Percentiles rank a stretch among this genome's conserved stretches.
Conservation (phyloP, 2,329 filamentous ascomycete species). For the Ophiocordyceps unilateralis region DNA sequence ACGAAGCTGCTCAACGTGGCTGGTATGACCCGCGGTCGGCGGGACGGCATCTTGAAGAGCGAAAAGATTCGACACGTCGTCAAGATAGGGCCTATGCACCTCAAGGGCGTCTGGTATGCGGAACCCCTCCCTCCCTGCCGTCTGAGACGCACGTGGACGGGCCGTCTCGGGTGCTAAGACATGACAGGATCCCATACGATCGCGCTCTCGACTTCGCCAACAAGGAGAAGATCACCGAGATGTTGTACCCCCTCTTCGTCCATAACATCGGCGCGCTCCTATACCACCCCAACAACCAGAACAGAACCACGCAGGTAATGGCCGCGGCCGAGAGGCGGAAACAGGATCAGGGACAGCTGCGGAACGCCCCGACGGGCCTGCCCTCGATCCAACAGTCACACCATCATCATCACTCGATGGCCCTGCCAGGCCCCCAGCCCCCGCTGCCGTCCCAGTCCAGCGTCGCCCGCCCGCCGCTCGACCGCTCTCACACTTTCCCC, state of each 20-base stretch:
- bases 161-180: constrained; percentile 9
- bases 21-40: constrained; percentile 88
- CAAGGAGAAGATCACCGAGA: constrained; percentile 97
- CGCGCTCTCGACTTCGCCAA: constrained; percentile 97
- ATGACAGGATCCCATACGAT: constrained; percentile 81
- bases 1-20: constrained; percentile 95
- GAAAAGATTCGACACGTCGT: constrained; percentile 95
- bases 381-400: constrained; percentile 46
- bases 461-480: constrained; percentile 59
- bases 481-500: constrained; percentile 82
- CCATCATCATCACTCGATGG: constrained; percentile 43
- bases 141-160: constrained; percentile 5
- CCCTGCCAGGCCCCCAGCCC: constrained; percentile 39
- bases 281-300: constrained; percentile 85
- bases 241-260: constrained; percentile 88
- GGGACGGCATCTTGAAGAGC: constrained; percentile 93
- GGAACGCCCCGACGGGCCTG: constrained; percentile 37
- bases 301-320: constrained; percentile 69
- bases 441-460: constrained; percentile 48
- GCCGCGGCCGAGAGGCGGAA: constrained; percentile 67
- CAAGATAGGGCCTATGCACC: constrained; percentile 97
- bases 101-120: constrained; percentile 89
- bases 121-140: neutral
- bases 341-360: constrained; percentile 49
- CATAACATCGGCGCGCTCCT: constrained; percentile 90